Base-by-base conservation (phyloP, 495 filamentous ascomycete genomes). In the Talaromyces stipitatus region DNA sequence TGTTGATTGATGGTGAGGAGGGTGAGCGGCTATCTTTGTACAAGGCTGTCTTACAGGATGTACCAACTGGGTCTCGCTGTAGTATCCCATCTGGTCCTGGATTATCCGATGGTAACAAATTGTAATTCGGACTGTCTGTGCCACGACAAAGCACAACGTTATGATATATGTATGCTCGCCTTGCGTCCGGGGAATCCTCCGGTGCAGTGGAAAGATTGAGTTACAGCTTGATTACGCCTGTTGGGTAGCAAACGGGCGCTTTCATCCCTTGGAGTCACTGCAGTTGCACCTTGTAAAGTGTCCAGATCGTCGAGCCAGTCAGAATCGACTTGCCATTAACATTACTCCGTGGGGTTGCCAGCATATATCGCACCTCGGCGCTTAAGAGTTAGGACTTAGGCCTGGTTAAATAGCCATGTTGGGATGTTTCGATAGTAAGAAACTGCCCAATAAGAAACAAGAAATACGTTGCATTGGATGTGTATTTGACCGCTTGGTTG, bases 401-500 rank as follows among this genome's bases (percentile, higher is more conserved):
- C n/a, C n/a, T n/a, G n/a, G n/a, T n/a, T n/a, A n/a, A n/a, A n/a
- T n/a, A n/a, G n/a, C n/a, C n/a, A n/a, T n/a, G n/a, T n/a, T n/a
- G n/a, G 33, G 43, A 47, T 48, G 45, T 48, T 48, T 48, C 45
- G 20, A 48, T 48, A 48, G 14, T 24, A 48, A 26, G 22, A 48
- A 48, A 48, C 16, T n/a, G 24, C 22, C 45, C 45, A 48, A 48
- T 48, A 48, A 48, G 24, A 48, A 26, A 10, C 45, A 10, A 27
- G 14, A 4, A 11, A 48, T 48, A 48, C 45, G 24, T 48, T 48
- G 45, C 20, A 48, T 26, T 48, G 18, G 11, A 41, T 8, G 6
- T 41, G 16, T 48, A 48, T 48, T 26, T 48, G 45, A 48, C 45
- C 45, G 45, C 45, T 48, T 23, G 45, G 24, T 48, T 48, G 45